Conservation (phyloP, 805 yeast species). For the Clavispora vitiphila region DNA sequence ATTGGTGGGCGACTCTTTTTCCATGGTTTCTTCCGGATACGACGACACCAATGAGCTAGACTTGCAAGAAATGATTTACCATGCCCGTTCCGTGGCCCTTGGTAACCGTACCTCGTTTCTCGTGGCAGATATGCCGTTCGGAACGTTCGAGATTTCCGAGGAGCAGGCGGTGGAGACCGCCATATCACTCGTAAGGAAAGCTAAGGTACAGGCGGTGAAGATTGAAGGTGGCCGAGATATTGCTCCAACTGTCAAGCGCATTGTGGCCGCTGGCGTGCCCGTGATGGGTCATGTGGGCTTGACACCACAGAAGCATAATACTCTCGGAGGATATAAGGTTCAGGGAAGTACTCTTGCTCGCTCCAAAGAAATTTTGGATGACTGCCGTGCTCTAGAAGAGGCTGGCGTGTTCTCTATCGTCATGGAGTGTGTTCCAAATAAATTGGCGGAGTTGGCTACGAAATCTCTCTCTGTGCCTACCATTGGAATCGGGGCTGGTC, state of each 20-base stretch:
- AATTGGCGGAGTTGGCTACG: constrained; percentile 63
- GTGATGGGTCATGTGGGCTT: constrained; percentile 90
- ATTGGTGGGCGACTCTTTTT: constrained; percentile 86
- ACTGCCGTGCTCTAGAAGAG: constrained; percentile 63
- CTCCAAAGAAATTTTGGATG: constrained; percentile 55
- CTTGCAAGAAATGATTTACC: constrained; percentile 75
- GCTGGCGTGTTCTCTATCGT: constrained; percentile 76
- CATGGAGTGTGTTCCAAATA: constrained; percentile 81
- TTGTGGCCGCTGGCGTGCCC: constrained; percentile 73
- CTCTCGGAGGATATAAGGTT: constrained; percentile 81
- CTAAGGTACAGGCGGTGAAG: constrained; percentile 70
- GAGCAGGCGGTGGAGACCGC: constrained; percentile 61
- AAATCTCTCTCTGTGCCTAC: constrained; percentile 62
- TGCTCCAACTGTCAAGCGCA: constrained; percentile 45
- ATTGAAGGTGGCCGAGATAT: constrained; percentile 74
- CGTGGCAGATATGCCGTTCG: constrained; percentile 87
- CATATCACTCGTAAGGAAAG: constrained; percentile 46
- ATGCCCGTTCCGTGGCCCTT: constrained; percentile 69
- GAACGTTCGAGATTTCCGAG: constrained; percentile 65
- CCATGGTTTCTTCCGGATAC: constrained; percentile 88
- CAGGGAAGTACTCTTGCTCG: constrained; percentile 62
- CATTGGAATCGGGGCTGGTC: constrained; percentile 96
- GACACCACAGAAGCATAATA: constrained; percentile 80
- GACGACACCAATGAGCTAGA: constrained; percentile 68
- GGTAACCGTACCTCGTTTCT: constrained; percentile 63